phyloP scores from a whole-genome alignment of 2,329 filamentous ascomycete species.

The Phialophora expanda region DNA sequence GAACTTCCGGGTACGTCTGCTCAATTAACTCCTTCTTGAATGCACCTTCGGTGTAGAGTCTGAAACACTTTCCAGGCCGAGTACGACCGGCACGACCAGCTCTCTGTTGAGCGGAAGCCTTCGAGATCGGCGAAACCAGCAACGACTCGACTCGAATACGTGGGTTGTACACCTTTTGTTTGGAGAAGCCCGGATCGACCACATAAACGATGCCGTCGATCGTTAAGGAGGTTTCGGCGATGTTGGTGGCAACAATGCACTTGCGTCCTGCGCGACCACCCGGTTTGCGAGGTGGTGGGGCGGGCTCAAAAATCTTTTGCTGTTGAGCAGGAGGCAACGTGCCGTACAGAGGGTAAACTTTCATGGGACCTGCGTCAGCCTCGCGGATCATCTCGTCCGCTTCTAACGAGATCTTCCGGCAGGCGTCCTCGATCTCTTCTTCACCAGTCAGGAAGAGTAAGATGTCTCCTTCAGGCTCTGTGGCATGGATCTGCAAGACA shows the following conservation, averaged over 20 bases:
- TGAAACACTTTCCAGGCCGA: conserved; percentile 96
- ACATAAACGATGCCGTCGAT: conserved; percentile 99
- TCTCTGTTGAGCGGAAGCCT: conserved; percentile 94
- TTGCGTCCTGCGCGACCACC: conserved; percentile 91
- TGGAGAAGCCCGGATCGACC: conserved; percentile 98
- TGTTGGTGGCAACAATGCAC: conserved; percentile 93
- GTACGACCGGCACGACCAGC: conserved; percentile 99
- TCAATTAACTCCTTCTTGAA: conserved; percentile 99
- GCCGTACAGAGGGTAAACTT: conserved; percentile 92
- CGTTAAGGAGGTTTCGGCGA: conserved; percentile 95
- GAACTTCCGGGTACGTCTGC: conserved; percentile 94
- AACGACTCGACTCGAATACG: conserved; percentile 95
- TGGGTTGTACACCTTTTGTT: conserved; percentile 99
- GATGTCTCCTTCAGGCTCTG: conserved; percentile 89
- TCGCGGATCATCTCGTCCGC: conserved; percentile 90
- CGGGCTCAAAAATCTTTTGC: conserved; percentile 91
- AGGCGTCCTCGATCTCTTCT: conserved; percentile 97
- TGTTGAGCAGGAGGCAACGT: conserved; percentile 90
- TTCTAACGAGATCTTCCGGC: conserved; percentile 87
- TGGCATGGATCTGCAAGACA: conserved; percentile 94
- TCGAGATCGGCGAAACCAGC: conserved; percentile 96
- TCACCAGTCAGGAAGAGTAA: conserved; percentile 95
- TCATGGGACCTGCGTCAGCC: conserved; percentile 86
- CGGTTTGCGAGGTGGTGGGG: conserved; percentile 72
- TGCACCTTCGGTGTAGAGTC: conserved; percentile 89